These are phyloP conservation scores for Zygosaccharomyces rouxii DNA, from an alignment of 805 yeast species.

Conservation along the genomic window DNA sequence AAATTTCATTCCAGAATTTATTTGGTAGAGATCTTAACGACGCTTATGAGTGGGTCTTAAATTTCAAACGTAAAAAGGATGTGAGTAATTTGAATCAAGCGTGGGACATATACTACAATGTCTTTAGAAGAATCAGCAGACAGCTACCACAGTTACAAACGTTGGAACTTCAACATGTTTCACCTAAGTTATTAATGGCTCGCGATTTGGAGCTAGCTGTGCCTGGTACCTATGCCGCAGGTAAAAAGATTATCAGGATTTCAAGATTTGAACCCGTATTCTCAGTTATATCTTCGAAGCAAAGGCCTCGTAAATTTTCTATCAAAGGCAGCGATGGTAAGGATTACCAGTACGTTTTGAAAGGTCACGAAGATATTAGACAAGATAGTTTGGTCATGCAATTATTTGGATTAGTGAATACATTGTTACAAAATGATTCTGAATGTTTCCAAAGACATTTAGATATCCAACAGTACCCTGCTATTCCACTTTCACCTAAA, in stretches of 20 bases:
- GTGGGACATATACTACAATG: constrained; percentile 94
- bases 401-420: constrained; percentile 89
- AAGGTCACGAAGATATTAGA: constrained; percentile 97
- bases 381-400: constrained; percentile 98
- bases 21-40: constrained; percentile 90
- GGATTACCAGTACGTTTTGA: constrained; percentile 73
- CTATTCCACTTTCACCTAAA: constrained; percentile 93
- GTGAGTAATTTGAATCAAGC: constrained; percentile 89
- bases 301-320: constrained; percentile 83
- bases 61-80: constrained; percentile 80
- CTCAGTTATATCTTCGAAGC: constrained; percentile 88
- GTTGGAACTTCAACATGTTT: constrained; percentile 85
- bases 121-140: constrained; percentile 84
- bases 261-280: constrained; percentile 74
- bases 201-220: constrained; percentile 79
- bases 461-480: constrained; percentile 87
- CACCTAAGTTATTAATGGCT: constrained; percentile 81
- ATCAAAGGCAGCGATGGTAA: constrained; percentile 89
- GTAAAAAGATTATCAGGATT: constrained; percentile 71
- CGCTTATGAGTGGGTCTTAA: constrained; percentile 90
- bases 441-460: constrained; percentile 95
- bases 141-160: constrained; percentile 84
- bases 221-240: constrained; percentile 90
- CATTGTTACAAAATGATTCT: constrained; percentile 80
- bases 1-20: constrained; percentile 85